Percentiles rank a stretch among this genome's conserved stretches.
These are phyloP conservation scores for Drechslerella dactyloides DNA, from an alignment of 2,329 filamentous ascomycete genomes.

Conservation along the genomic window DNA sequence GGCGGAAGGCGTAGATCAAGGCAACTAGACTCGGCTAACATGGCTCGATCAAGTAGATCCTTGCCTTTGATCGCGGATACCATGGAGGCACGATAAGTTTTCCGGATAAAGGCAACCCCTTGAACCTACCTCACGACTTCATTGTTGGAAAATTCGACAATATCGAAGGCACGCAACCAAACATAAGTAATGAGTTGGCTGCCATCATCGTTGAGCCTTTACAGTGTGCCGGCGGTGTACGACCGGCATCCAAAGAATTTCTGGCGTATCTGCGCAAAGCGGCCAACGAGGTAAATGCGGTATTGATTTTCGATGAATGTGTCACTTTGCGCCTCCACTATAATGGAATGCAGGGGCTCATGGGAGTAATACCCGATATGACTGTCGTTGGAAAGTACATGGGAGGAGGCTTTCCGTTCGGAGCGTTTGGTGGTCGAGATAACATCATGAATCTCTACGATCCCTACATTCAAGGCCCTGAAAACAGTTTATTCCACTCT, in stretches of 20 bases:
- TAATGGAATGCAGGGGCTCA: conserved; percentile 61
- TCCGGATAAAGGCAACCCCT: conserved; percentile 56
- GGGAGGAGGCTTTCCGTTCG: conserved; percentile 71
- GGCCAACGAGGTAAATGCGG: conserved; percentile 59
- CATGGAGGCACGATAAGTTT: conserved; percentile 66
- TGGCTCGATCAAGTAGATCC: conserved; percentile 58
- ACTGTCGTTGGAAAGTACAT: conserved; percentile 71
- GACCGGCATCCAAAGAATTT: conserved; percentile 64
- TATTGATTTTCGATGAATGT: conserved; percentile 75
- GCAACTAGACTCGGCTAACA: conserved; percentile 52
- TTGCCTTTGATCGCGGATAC: conserved; percentile 64
- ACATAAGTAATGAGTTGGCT: conserved; percentile 63
- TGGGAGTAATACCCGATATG: conserved; percentile 65
- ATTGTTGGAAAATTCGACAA: conserved; percentile 70
- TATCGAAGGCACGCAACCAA: conserved; percentile 59
- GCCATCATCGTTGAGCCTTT: conserved; percentile 72
- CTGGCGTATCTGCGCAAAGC: conserved; percentile 62
- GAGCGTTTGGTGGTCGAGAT: conserved; percentile 68
- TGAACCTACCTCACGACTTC: conserved; percentile 66
- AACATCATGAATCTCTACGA: conserved; percentile 63
- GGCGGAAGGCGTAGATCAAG: conserved; percentile 16
- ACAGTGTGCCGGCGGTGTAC: conserved; percentile 69
- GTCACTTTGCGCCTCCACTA: conserved; percentile 70
- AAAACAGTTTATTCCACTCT: conserved; percentile 59
- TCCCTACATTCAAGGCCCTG: conserved; percentile 62